Evolutionary conservation across 2,329 filamentous ascomycete species (phyloP).

Genomic region (Helicocarpus griseus): DNA sequence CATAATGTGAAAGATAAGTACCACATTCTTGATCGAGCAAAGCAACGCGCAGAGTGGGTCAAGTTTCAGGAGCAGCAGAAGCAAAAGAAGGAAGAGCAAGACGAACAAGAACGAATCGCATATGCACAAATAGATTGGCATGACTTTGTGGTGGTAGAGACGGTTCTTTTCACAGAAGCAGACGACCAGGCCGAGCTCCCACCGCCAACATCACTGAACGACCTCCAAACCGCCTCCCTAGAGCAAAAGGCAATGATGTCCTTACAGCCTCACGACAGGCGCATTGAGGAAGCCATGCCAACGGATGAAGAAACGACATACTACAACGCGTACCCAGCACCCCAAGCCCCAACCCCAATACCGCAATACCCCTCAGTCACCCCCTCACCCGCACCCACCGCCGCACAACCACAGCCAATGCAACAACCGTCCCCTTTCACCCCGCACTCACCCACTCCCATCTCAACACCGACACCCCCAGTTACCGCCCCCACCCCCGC

Average conservation of each 20-base stretch:
- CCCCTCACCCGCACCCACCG: slow-evolving; percentile 13
- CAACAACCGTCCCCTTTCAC: slow-evolving; percentile 23
- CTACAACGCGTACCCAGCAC: slow-evolving; percentile 40
- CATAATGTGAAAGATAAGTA: slow-evolving; percentile 70
- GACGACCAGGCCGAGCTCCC: slow-evolving; percentile 82
- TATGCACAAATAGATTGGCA: slow-evolving; percentile 95
- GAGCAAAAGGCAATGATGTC: slow-evolving; percentile 92
- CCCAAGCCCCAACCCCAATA: slow-evolving; percentile 28
- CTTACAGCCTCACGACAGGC: slow-evolving; percentile 61
- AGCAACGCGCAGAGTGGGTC: slow-evolving; percentile 76
- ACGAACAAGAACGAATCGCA: slow-evolving; percentile 65
- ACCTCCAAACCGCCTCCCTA: slow-evolving; percentile 86
- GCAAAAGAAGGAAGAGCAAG: slow-evolving; percentile 77
- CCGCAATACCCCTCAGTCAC: slow-evolving; percentile 17
- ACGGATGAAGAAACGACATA: slow-evolving; percentile 53
- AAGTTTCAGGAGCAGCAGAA: slow-evolving; percentile 79
- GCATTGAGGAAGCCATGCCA: slow-evolving; percentile 93
- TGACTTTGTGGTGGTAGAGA: slow-evolving; percentile 93
- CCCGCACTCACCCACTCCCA: slow-evolving; percentile 27
- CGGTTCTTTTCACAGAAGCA: slow-evolving; percentile 78
- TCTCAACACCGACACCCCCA: slow-evolving; percentile 20
- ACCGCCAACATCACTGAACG: slow-evolving; percentile 77
- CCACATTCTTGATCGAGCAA: slow-evolving; percentile 68
- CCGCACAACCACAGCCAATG: slow-evolving; percentile 15
- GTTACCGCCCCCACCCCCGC: slow-evolving; percentile 33